Base-by-base conservation (phyloP, 1,284 basidiomycete genomes). In the Ganoderma meredithae region DNA sequence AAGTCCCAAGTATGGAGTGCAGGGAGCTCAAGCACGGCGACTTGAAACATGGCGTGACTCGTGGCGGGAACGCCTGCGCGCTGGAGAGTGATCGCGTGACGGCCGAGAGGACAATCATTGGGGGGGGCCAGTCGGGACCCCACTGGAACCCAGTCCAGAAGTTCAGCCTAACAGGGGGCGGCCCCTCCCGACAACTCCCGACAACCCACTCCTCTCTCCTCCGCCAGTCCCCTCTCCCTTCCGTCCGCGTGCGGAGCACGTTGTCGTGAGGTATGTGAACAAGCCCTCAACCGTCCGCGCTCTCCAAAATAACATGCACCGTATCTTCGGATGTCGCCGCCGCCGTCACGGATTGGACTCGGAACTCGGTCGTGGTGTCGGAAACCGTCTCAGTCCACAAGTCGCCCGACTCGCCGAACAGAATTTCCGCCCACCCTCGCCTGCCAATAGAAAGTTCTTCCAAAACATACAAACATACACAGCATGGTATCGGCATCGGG, bases 81-180 rank as follows among this genome's bases (percentile, higher is more conserved):
- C 31, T n/a, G 17, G n/a, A 47, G 47, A 36, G 15, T 58, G 19
- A 68, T 72, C 71, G 71, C 71, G 71, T 72, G 68, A 72, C 62
- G 40, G 40, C 55, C 10, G 19, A 39, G 19, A 10, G 15, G 15
- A 49, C 22, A 65, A 65, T 36, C 19, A 8, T n/a, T 58, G n/a
- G 33, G 55, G 53, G 25, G 22, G 36, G 19, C 27, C 19, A 44
- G 31, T 39, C 41, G 13, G 22, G 31, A 36, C 36, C 36, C 36
- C 36, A 36, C 25, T 17, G 25, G 8, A 61, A 15, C 22, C 60
- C 33, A 31, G 49, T 56, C 41, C 17, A 56, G 64, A 61, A 63
- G 64, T 63, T 25, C 22, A 49, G 55, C 36, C 36, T 36, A 36
- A 36, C 36, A 36, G 65, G 68, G 68, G 56, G 63, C n/a, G n/a